Base-by-base conservation (phyloP, 306 rosid genomes). In the Clitoria ternatea region DNA sequence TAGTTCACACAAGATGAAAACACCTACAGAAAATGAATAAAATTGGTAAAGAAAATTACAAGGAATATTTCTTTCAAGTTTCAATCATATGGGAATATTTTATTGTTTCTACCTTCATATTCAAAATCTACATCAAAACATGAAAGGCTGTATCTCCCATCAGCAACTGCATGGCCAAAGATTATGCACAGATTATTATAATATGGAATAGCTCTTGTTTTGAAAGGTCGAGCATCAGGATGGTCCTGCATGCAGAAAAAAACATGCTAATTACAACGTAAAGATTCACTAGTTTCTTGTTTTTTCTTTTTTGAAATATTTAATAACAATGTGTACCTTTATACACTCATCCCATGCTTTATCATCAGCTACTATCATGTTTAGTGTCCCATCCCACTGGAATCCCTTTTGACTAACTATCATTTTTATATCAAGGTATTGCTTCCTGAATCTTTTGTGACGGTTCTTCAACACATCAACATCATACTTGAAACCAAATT, bases 91-190 rank as follows among this genome's bases (percentile, higher is more conserved):
- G 66, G 15, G 44, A 49, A 57, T 6, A 45, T 36, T 48, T 37
- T 36, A 56, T 49, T 61, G 70, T 26, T 66, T 56, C 60, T 59
- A 79, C 83, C 83, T 59, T 66, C 79, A 22, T 61, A 37, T 73
- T 79, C 79, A 66, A 73, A 79, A 52, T 56, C 66, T 22, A 66
- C 79, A 54, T 79, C 87, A 13, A 82, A 82, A 72, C 85, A 85
- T 22, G 90, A 85, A 82, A 85, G 85, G 68, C 87, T 82, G 59
- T 80, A 83, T 82, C 90, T 85, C 71, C 90, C 90, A 71, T 85
- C 90, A 36, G 90, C 90, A 74, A 85, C 61, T 61, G 90, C 59
- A 69, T 85, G 82, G 56, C 85, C 87, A 77, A 70, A 85, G 53
- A 85, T 75, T 71, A 74, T 82, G 83, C 85, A 80, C 79, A 85